Conservation (phyloP, 1,284 basidiomycete species). For the Chalciporus sp. region DNA sequence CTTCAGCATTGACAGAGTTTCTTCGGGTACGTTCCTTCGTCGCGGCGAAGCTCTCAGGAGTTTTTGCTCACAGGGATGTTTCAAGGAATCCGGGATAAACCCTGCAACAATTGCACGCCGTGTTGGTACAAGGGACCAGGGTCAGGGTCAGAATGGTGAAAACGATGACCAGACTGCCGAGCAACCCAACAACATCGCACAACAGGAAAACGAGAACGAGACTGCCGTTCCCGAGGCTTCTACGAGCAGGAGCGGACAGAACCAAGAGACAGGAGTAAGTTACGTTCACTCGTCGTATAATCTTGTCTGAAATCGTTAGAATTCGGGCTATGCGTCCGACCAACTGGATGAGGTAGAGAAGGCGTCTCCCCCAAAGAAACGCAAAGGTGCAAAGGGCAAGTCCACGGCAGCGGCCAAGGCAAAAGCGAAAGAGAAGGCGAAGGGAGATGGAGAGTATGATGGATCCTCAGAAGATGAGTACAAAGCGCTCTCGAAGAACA, state of each 20-base stretch:
- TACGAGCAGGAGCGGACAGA: constrained; percentile 14
- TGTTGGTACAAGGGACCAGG: constrained; percentile 42
- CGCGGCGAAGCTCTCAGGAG: neutral
- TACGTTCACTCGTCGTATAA: neutral
- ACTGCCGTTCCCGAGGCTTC: constrained; percentile 8
- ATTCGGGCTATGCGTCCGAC: constrained; percentile 66
- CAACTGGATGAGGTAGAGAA: constrained; percentile 66
- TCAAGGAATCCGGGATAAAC: constrained; percentile 79
- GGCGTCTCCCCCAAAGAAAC: constrained; percentile 39
- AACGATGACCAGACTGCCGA: constrained; percentile 36
- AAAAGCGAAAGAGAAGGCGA: constrained; percentile 51
- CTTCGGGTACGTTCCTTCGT: constrained; percentile 61
- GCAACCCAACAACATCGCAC: constrained; percentile 35
- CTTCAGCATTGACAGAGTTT: constrained; percentile 91
- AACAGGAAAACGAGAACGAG: constrained; percentile 19
- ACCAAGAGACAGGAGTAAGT: constrained; percentile 8
- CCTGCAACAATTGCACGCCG: constrained; percentile 67
- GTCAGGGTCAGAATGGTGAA: constrained; percentile 48
- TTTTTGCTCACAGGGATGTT: neutral
- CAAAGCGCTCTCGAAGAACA: constrained; percentile 56
- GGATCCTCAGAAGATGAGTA: constrained; percentile 53
- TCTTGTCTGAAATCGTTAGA: constrained; percentile 32
- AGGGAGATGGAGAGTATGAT: constrained; percentile 48
- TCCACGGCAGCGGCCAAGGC: constrained; percentile 44
- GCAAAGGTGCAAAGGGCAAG: constrained; percentile 41